These are phyloP conservation scores for Salicornia ramosissima DNA, from an alignment of 148 eudicot genomes.

Conservation along the genomic window DNA sequence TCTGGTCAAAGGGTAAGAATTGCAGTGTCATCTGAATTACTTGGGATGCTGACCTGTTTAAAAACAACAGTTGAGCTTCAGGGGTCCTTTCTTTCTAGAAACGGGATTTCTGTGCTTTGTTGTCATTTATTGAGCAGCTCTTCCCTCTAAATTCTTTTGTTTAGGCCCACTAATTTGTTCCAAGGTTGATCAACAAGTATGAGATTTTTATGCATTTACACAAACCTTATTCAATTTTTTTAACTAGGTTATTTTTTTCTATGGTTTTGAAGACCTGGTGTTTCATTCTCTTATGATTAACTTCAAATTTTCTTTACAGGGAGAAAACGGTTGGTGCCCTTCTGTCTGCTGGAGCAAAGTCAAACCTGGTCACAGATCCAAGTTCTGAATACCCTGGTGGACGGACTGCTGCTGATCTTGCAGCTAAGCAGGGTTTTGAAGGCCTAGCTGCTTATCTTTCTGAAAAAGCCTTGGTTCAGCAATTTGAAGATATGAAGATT, in stretches of 20 bases:
- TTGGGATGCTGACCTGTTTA: no score
- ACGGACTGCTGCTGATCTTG: slow-evolving; percentile 75
- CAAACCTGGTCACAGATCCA: slow-evolving; percentile 91
- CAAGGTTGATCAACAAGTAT: no score
- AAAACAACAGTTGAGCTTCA: no score
- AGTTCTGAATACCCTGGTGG: slow-evolving; percentile 75
- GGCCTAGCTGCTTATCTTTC: slow-evolving; percentile 94
- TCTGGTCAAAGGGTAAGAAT: no score
- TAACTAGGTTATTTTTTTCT: no score
- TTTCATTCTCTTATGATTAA: not conserved
- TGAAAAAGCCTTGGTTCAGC: slow-evolving; percentile 73
- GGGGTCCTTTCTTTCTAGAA: no score
- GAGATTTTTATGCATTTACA: no score
- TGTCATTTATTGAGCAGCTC: not conserved
- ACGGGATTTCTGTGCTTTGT: not conserved
- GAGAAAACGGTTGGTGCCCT: slow-evolving; percentile 86
- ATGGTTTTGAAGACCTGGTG: not conserved
- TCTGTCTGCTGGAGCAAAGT: slow-evolving; percentile 91
- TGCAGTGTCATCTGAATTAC: no score
- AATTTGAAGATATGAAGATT: slow-evolving; percentile 72
- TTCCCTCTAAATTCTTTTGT: not conserved
- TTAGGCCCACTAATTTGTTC: no score
- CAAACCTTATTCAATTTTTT: no score
- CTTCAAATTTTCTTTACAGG: slow-evolving; percentile 37
- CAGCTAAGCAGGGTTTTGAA: slow-evolving; percentile 57